A percentile compares a stretch with the other conserved stretches of the same genome.
phyloP scores from a whole-genome alignment of 306 rosid species.

The Hippophae rhamnoides region DNA sequence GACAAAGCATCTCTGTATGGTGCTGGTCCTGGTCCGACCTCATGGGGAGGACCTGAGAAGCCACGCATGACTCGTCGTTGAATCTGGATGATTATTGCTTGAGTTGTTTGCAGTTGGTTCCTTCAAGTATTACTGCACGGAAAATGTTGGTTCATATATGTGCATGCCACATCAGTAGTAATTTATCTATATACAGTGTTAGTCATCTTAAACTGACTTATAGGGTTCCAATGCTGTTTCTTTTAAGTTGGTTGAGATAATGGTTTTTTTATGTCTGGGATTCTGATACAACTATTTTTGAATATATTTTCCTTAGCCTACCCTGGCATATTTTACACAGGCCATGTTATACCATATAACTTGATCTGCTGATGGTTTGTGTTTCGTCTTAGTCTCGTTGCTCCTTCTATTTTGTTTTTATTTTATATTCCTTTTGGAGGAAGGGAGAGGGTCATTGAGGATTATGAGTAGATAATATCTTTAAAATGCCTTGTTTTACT shows the following conservation, averaged over 20 bases:
- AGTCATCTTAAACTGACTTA: conserved; percentile 28
- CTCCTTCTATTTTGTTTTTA: not conserved
- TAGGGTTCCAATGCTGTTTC: conserved; percentile 31
- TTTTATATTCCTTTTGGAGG: not conserved
- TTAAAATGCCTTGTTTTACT: no score
- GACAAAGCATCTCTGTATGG: conserved; percentile 58
- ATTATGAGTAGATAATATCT: no score
- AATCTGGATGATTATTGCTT: conserved; percentile 24
- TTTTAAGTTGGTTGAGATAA: conserved; percentile 10
- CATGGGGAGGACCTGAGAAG: conserved; percentile 65
- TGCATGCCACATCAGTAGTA: conserved; percentile 22
- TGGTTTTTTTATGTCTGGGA: conserved; percentile 8
- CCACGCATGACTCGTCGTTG: conserved; percentile 61
- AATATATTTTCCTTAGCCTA: conserved; percentile 1
- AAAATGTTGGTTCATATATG: conserved; percentile 31
- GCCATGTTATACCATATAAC: conserved; percentile 2
- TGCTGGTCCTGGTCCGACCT: conserved; percentile 30
- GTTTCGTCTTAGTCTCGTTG: conserved; percentile 2
- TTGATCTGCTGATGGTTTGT: conserved; percentile 3
- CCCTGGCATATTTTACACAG: not conserved
- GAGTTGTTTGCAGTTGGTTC: conserved; percentile 23
- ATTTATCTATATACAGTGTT: conserved; percentile 30
- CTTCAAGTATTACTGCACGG: conserved; percentile 20
- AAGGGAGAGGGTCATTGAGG: no score
- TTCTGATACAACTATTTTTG: not conserved